Evolutionary conservation across 139 green algal species (phyloP).

Genomic region (Asterochloris erici): DNA sequence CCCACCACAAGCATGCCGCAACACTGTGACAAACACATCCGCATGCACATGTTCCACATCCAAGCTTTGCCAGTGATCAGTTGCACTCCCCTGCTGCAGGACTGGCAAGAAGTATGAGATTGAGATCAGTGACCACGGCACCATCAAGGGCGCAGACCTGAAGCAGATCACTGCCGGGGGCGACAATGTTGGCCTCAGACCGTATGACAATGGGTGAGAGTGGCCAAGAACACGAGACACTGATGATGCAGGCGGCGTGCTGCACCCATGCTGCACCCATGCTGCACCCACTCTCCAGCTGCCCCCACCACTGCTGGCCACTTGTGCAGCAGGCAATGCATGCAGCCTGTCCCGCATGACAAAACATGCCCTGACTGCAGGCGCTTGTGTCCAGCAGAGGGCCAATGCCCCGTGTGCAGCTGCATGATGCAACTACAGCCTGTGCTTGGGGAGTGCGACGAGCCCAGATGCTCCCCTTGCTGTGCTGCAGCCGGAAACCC

Average conservation of each 20-base stretch:
- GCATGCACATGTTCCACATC: no score
- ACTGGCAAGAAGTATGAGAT: conserved; percentile 91
- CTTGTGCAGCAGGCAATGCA: background rate
- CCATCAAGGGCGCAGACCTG: conserved; percentile 77
- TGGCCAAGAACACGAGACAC: background rate
- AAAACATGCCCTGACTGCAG: background rate
- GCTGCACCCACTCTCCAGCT: background rate
- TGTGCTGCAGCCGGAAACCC: no score
- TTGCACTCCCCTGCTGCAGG: conserved; percentile 13
- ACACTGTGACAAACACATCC: no score
- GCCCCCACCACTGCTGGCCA: background rate
- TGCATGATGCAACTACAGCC: no score
- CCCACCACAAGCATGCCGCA: no score
- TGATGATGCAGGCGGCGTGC: background rate
- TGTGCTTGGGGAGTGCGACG: no score
- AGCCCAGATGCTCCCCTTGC: no score
- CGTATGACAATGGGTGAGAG: conserved; percentile 78
- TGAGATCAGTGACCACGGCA: conserved; percentile 79
- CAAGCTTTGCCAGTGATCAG: no score
- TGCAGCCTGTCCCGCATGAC: background rate
- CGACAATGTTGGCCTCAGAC: conserved; percentile 80
- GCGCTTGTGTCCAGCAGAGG: no score
- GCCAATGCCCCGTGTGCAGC: no score
- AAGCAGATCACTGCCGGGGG: conserved; percentile 90
- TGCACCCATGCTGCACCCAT: background rate